Evolutionary conservation across 306 rosid species (phyloP), one percentile per base, ranked within the genome.

Genomic region (Corylus heterophylla): DNA sequence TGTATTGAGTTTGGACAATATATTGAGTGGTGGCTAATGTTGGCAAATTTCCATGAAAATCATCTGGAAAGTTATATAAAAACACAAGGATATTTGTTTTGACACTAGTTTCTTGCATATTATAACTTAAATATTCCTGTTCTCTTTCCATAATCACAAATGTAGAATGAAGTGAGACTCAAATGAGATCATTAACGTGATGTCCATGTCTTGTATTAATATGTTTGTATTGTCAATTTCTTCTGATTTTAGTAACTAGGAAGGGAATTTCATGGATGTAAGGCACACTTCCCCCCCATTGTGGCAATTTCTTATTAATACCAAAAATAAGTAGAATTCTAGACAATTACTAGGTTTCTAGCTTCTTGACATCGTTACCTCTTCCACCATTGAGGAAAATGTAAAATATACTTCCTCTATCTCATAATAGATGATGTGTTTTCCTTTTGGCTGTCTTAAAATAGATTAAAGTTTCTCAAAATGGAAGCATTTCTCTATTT

Each of bases 101-200:
- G 48, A 37, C 48, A 35, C 71, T 37, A 14, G 71, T 29, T 35
- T 35, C 11, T 17, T 61, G 67, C 39, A 27, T 25, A 3, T 31
- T 61, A 11, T 61, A 29, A 61, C 25, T 27, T 25, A 64, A 64
- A 3, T 64, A n/a, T 64, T 64, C 48, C 8, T 5, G 25, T 64
- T 64, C 71, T 39, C 20, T 64, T 35, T 64, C 48, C 71, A 64
- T 35, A 22, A 17, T 37, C 71, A 64, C 48, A 64, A 64, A 64
- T 35, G 25, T 35, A 37, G 71, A 64, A 64, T 17, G 48, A 37
- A 35, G 71, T 64, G 71, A 14, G 45, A 64, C 48, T 20, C 12
- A 37, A 64, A 39, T 64, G 47, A 64, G 71, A 35, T 64, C 22
- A 64, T 64, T 35, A 37, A 64, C 39, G 17, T 37, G 71, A 37